Conservation (phyloP, 148 eudicot species). For the Rhododendron kiyosumense region DNA sequence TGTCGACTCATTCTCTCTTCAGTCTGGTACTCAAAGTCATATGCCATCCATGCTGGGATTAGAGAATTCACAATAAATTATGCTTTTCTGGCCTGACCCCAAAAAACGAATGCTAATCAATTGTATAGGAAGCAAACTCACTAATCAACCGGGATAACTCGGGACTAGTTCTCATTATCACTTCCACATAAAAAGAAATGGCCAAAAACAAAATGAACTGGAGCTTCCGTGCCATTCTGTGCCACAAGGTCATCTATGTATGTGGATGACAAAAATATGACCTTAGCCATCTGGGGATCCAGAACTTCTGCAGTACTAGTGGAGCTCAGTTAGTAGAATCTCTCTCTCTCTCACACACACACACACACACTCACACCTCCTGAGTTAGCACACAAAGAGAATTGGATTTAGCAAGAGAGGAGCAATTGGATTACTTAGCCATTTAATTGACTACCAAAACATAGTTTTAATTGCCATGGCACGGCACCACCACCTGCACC, state of each 20-base stretch:
- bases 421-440: not conserved
- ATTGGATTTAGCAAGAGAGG: slow-evolving; percentile 4
- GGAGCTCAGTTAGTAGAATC: not conserved
- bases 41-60: too few relatives aligned
- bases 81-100: too few relatives aligned
- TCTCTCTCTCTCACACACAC: not conserved
- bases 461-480: not conserved
- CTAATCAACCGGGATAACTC: too few relatives aligned
- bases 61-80: too few relatives aligned
- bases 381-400: not conserved
- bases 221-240: not conserved
- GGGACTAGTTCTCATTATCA: not conserved
- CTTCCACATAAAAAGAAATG: not conserved
- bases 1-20: too few relatives aligned
- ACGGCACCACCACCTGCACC: not conserved
- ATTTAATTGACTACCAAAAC: not conserved
- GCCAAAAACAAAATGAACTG: not conserved
- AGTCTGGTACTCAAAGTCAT: too few relatives aligned
- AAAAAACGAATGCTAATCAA: too few relatives aligned
- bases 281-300: not conserved
- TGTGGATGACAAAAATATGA: not conserved
- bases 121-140: too few relatives aligned
- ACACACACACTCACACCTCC: not conserved
- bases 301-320: not conserved
- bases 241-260: not conserved